Evolutionary conservation across 2,329 filamentous ascomycete genomes (phyloP).

Genomic region (Cladosporium sp.): DNA sequence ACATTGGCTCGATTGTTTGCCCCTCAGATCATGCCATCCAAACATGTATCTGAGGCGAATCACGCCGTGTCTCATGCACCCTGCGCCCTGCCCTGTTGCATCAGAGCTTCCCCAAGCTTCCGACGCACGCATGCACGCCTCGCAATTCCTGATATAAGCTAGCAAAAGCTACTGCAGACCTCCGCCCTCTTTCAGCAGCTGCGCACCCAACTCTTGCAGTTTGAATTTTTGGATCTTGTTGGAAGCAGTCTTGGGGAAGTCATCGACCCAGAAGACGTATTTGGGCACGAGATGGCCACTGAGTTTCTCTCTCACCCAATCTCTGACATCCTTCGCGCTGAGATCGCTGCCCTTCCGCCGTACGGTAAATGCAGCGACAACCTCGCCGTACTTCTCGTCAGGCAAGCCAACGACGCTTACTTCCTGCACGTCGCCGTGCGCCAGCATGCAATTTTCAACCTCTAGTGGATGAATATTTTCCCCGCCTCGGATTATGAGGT

Average conservation of each 20-base stretch:
- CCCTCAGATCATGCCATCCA: neutral
- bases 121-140: neutral
- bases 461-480: constrained; percentile 97
- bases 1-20: neutral
- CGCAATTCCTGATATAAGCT: neutral
- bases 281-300: constrained; percentile 80
- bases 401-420: constrained; percentile 82
- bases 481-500: constrained; percentile 90
- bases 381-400: constrained; percentile 81
- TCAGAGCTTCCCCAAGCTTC: neutral
- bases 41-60: neutral
- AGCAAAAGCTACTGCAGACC: constrained; percentile 28
- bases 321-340: constrained; percentile 61
- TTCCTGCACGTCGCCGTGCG: constrained; percentile 69
- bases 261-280: constrained; percentile 81
- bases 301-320: constrained; percentile 71
- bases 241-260: constrained; percentile 93
- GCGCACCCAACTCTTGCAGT: constrained; percentile 66
- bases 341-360: constrained; percentile 51
- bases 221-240: constrained; percentile 97
- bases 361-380: constrained; percentile 81
- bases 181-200: constrained; percentile 48
- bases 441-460: constrained; percentile 83
- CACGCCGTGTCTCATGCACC: neutral
- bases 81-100: neutral